Evolutionary conservation across 2,329 filamentous ascomycete genomes (phyloP).

Genomic region (Trichoderma koningiopsis): DNA sequence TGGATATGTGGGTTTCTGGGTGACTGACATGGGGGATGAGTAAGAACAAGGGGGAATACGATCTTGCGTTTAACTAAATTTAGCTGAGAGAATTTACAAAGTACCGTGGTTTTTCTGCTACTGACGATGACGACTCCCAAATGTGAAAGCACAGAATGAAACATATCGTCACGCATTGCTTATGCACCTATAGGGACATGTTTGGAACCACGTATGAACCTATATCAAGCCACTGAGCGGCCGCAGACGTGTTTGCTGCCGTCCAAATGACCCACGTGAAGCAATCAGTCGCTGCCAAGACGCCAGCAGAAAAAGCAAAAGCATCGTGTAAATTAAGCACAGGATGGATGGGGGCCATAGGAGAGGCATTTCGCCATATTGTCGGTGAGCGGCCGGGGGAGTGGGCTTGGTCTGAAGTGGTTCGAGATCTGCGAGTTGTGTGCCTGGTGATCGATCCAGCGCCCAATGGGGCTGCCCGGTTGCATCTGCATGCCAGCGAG

Average conservation of each 20-base stretch:
- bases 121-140: background rate
- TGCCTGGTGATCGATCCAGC: conserved; percentile 15
- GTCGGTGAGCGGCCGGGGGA: conserved; percentile 11
- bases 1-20: background rate
- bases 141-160: background rate
- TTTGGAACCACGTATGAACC: background rate
- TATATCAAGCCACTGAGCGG: background rate
- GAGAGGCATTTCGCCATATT: conserved; percentile 11
- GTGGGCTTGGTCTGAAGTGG: background rate
- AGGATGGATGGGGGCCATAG: background rate
- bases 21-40: background rate
- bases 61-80: background rate
- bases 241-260: background rate
- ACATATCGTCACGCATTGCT: background rate
- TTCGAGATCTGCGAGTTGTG: background rate
- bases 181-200: background rate
- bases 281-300: background rate
- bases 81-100: background rate
- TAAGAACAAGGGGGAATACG: background rate
- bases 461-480: conserved; percentile 6
- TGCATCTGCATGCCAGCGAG: conserved; percentile 19
- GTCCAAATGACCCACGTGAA: conserved; percentile 11
- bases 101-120: background rate
- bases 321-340: background rate
- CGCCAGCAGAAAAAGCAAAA: background rate